Conservation (phyloP, 768 basidiomycete genomes). For the Steccherinum ochraceum region DNA sequence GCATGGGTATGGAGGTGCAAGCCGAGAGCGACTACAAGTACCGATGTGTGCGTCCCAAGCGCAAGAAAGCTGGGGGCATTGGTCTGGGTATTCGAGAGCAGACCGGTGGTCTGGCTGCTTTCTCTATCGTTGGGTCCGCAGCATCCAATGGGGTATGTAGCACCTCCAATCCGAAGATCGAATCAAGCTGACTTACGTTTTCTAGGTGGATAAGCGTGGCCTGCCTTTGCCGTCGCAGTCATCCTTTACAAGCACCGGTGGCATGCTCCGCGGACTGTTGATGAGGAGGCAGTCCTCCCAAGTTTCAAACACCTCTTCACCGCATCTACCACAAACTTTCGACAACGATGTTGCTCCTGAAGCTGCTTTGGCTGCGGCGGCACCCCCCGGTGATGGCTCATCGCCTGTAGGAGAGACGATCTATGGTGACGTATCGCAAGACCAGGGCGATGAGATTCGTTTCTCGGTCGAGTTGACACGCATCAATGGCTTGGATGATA, state of each 20-base stretch:
- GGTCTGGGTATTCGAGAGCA: conserved; percentile 39
- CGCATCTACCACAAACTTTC: conserved; percentile 3
- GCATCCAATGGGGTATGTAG: conserved; percentile 79
- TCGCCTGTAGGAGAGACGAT: conserved; percentile 43
- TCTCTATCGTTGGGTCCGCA: conserved; percentile 74
- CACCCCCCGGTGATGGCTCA: conserved; percentile 13
- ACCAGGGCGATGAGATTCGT: conserved; percentile 92
- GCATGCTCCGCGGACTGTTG: conserved; percentile 82
- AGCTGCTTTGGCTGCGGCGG: conserved; percentile 14
- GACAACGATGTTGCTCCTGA: conserved; percentile 20
- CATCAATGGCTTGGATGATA: conserved; percentile 83
- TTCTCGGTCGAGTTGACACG: conserved; percentile 94
- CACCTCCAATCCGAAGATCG: background rate
- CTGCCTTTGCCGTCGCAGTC: conserved; percentile 77
- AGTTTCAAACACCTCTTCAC: conserved; percentile 35
- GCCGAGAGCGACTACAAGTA: conserved; percentile 89
- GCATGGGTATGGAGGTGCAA: conserved; percentile 88
- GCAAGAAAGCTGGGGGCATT: conserved; percentile 43
- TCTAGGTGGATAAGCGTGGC: conserved; percentile 83
- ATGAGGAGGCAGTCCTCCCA: conserved; percentile 91
- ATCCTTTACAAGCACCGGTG: conserved; percentile 55
- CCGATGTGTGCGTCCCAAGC: conserved; percentile 76
- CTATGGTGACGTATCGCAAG: conserved; percentile 77
- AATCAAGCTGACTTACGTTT: conserved; percentile 2
- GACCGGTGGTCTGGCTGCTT: conserved; percentile 56